These are phyloP conservation scores for Guyanaporus albipodus DNA, from an alignment of 768 basidiomycete genomes.

Conservation along the genomic window DNA sequence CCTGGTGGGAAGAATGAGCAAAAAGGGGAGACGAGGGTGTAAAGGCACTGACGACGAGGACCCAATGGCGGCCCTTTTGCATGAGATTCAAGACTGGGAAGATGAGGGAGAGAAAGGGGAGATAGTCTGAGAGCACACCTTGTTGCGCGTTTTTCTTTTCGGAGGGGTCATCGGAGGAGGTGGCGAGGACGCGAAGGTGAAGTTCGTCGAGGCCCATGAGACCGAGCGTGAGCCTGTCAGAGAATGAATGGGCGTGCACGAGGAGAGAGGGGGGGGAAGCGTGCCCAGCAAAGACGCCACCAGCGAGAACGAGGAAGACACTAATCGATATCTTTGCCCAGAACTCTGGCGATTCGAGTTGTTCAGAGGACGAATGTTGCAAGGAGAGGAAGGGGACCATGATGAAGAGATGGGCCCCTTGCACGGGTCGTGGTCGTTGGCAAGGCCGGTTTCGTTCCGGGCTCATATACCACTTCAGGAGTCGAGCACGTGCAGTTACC, in stretches of 20 bases:
- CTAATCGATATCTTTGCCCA: conserved; percentile 71
- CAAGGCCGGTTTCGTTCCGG: background rate
- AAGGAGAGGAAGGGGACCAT: too few species aligned
- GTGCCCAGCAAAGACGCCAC: conserved; percentile 92
- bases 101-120: background rate
- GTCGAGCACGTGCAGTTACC: background rate
- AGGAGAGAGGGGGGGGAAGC: background rate
- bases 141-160: conserved; percentile 70
- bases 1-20: conserved; percentile 41
- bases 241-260: background rate
- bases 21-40: too few species aligned
- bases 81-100: conserved; percentile 49
- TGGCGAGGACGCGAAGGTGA: conserved; percentile 79
- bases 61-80: conserved; percentile 81
- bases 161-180: conserved; percentile 68
- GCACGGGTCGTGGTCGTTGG: too few species aligned
- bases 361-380: conserved; percentile 23
- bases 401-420: too few species aligned
- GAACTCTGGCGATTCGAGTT: conserved; percentile 59
- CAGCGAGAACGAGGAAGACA: conserved; percentile 66
- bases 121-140: conserved; percentile 38
- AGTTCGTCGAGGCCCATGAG: conserved; percentile 93
- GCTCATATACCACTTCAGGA: background rate
- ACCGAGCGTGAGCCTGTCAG: conserved; percentile 73
- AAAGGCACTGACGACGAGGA: conserved; percentile 65